Evolutionary conservation across 1,284 basidiomycete species (phyloP).

Genomic region (Ustanciosporium gigantosporum): DNA sequence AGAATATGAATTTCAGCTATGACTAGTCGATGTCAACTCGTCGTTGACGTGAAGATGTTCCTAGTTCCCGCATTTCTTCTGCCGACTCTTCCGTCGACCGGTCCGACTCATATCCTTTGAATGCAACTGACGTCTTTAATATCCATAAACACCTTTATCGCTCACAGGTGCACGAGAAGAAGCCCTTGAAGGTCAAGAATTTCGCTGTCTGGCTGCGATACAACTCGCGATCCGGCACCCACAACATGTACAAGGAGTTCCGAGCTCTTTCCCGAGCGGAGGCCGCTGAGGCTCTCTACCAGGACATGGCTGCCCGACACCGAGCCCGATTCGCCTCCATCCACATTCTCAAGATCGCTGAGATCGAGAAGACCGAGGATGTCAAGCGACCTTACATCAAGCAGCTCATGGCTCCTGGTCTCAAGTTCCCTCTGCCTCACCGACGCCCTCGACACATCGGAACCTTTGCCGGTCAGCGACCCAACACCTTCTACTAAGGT

Average conservation of each 20-base stretch:
- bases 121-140: constrained; percentile 5
- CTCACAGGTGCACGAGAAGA: constrained; percentile 73
- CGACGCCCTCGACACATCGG: constrained; percentile 65
- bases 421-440: constrained; percentile 99
- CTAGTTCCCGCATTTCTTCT: too few relatives aligned
- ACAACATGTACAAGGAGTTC: constrained; percentile 80
- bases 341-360: constrained; percentile 90
- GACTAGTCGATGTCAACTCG: too few relatives aligned
- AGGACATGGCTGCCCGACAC: constrained; percentile 99
- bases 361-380: constrained; percentile 88
- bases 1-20: too few relatives aligned
- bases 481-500: constrained; percentile 63
- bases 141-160: too few relatives aligned
- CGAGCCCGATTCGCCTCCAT: constrained; percentile 99
- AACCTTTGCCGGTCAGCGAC: constrained; percentile 62
- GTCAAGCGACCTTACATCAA: constrained; percentile 87
- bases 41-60: too few relatives aligned
- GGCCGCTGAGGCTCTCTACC: constrained; percentile 95
- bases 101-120: too few relatives aligned
- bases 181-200: constrained; percentile 98
- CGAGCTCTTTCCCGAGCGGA: constrained; percentile 91
- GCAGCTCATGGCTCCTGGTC: constrained; percentile 84
- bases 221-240: constrained; percentile 64
- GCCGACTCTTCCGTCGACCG: too few relatives aligned
- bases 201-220: constrained; percentile 99